phyloP scores from a whole-genome alignment of 2,329 filamentous ascomycete species.

The Mollisia scopiformis region DNA sequence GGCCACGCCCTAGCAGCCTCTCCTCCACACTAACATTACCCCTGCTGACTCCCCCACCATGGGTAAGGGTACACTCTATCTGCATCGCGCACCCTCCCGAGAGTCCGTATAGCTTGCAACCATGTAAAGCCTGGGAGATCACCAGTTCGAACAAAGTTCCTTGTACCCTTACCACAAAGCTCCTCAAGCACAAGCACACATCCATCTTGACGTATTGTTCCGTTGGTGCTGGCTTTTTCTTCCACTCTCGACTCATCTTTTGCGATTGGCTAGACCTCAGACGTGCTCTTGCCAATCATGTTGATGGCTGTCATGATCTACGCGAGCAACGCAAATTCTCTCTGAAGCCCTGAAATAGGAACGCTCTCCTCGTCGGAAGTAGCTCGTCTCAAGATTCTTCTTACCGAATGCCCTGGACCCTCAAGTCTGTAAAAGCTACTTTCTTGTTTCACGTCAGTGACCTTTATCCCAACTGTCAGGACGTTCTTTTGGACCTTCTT shows the following conservation, averaged over 20 bases:
- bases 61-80: slow-evolving; percentile 33
- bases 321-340: slow-evolving; percentile 46
- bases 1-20: slow-evolving; percentile 29
- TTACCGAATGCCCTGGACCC: slow-evolving; percentile 27
- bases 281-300: slow-evolving; percentile 47
- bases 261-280: slow-evolving; percentile 44
- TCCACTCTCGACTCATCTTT: slow-evolving; percentile 37
- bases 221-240: slow-evolving; percentile 31
- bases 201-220: slow-evolving; percentile 36
- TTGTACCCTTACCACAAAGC: slow-evolving; percentile 28
- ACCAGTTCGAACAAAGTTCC: slow-evolving; percentile 36
- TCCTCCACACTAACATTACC: slow-evolving; percentile 32
- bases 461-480: slow-evolving; percentile 27
- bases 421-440: slow-evolving; percentile 23
- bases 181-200: slow-evolving; percentile 30
- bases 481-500: slow-evolving; percentile 20
- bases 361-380: slow-evolving; percentile 35
- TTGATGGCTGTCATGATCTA: slow-evolving; percentile 43
- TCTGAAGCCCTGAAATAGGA: slow-evolving; percentile 41
- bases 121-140: slow-evolving; percentile 36
- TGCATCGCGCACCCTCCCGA: slow-evolving; percentile 40
- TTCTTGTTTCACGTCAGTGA: slow-evolving; percentile 33
- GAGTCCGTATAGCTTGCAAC: slow-evolving; percentile 31
- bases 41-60: slow-evolving; percentile 34
- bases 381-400: slow-evolving; percentile 36